phyloP scores from a whole-genome alignment of 139 green algal species.

The Chlorella sp. region DNA sequence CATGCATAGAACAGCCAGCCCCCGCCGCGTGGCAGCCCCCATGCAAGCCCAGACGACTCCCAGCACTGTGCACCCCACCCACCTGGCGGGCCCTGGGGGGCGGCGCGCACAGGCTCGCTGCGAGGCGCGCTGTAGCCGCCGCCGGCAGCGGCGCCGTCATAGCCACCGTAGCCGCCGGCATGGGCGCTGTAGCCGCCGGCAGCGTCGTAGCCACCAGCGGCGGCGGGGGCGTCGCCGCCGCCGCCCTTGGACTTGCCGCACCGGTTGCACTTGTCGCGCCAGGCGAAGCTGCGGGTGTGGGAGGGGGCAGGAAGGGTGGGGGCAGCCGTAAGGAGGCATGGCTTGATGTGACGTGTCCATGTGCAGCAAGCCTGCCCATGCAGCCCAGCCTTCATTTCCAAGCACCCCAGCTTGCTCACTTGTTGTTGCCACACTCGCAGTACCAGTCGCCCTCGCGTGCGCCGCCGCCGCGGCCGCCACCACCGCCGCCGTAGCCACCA shows the following conservation, averaged over 20 bases:
- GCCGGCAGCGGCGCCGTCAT: neutral
- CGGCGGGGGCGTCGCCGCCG: conserved; percentile 4
- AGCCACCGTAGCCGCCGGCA: neutral
- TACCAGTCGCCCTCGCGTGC: conserved; percentile 18
- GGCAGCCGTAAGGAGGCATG: too few relatives aligned
- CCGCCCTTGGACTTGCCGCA: conserved; percentile 41
- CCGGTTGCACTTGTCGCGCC: conserved; percentile 59
- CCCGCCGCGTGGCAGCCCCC: too few relatives aligned
- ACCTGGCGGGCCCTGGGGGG: conserved; percentile 18
- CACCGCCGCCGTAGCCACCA: neutral
- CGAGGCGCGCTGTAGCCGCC: neutral
- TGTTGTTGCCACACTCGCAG: conserved; percentile 36
- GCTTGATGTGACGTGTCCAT: too few relatives aligned
- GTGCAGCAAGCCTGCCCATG: too few relatives aligned
- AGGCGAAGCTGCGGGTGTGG: conserved; percentile 47
- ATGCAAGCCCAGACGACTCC: neutral
- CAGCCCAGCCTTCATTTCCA: neutral
- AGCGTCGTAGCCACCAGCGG: neutral
- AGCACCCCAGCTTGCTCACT: neutral
- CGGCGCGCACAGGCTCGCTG: neutral
- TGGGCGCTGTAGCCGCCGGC: neutral
- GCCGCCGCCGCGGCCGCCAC: neutral
- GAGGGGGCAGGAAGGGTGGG: neutral
- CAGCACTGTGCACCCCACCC: neutral
- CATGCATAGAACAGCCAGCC: too few relatives aligned